Percentiles rank a stretch among this genome's conserved stretches.
phyloP scores from a whole-genome alignment of 441 rosid genomes.

The Gossypium trilobum region DNA sequence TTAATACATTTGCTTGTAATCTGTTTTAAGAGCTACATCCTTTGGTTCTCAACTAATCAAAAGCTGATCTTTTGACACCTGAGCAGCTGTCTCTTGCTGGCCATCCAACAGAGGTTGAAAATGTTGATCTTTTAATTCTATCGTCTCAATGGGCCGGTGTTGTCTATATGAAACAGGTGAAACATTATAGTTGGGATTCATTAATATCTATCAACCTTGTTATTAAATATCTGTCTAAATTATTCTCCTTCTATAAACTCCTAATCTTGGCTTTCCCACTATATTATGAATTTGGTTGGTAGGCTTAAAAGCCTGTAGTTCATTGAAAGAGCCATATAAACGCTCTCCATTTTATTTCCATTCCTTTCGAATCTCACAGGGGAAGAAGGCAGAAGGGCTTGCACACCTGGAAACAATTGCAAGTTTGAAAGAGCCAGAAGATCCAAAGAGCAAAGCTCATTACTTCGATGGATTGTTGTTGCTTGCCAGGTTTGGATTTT shows the following conservation, averaged over 20 bases:
- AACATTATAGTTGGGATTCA: neutral
- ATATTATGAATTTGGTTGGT: neutral
- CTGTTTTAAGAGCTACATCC: slow-evolving; percentile 10
- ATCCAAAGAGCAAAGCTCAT: slow-evolving; percentile 58
- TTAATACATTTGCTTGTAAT: neutral
- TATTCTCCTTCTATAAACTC: neutral
- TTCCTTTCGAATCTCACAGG: slow-evolving; percentile 30
- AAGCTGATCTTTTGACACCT: slow-evolving; percentile 10
- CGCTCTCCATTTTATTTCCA: neutral
- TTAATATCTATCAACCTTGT: neutral
- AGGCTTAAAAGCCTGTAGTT: neutral
- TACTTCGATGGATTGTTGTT: slow-evolving; percentile 61
- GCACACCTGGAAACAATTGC: slow-evolving; percentile 66
- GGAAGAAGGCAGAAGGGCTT: slow-evolving; percentile 54
- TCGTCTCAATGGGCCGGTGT: slow-evolving; percentile 79
- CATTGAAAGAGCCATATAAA: neutral
- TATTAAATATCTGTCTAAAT: neutral
- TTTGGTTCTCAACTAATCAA: slow-evolving; percentile 8
- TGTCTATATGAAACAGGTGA: slow-evolving; percentile 57
- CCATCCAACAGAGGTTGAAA: slow-evolving; percentile 35
- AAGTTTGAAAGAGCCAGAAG: slow-evolving; percentile 54
- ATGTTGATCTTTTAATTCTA: slow-evolving; percentile 51
- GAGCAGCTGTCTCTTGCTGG: slow-evolving; percentile 45
- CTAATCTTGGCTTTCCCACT: neutral
- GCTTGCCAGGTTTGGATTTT: slow-evolving; percentile 49